Evolutionary conservation across 2,329 filamentous ascomycete genomes (phyloP).

Genomic region (Trichoderma sp.): DNA sequence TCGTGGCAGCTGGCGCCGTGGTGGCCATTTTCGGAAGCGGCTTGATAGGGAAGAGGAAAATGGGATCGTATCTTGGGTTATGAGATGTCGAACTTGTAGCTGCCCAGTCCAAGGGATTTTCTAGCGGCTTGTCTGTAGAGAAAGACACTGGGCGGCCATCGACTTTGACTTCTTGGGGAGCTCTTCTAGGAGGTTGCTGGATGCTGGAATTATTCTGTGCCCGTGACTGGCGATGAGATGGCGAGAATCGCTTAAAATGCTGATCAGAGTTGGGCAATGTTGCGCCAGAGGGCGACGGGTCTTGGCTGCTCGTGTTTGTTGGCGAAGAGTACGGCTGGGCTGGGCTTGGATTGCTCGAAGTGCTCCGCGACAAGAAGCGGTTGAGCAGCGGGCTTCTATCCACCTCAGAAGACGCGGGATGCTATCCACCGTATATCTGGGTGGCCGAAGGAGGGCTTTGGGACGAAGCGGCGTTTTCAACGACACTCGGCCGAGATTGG

Average conservation of each 20-base stretch:
- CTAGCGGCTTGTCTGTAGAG: neutral
- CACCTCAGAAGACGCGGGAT: constrained; percentile 20
- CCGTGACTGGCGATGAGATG: neutral
- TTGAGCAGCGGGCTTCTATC: constrained; percentile 17
- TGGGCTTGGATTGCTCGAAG: constrained; percentile 2
- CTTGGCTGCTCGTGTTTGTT: neutral
- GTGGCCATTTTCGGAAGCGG: constrained; percentile 8
- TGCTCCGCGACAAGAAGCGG: constrained; percentile 9
- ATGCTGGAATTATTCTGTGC: neutral
- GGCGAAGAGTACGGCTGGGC: neutral
- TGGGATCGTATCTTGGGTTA: neutral
- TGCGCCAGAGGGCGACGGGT: neutral
- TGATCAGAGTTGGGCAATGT: constrained; percentile 16
- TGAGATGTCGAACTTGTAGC: constrained; percentile 1
- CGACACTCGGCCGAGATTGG: neutral
- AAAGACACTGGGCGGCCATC: constrained; percentile 12
- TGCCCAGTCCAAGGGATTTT: constrained; percentile 11
- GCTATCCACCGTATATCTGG: constrained; percentile 23
- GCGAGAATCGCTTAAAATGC: constrained; percentile 1
- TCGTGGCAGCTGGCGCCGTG: neutral
- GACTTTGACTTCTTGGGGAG: neutral
- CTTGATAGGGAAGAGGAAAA: neutral
- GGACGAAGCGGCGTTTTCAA: neutral
- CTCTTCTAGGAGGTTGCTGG: neutral
- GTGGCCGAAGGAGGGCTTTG: constrained; percentile 3